These are phyloP conservation scores for Glycine soja DNA, from an alignment of 306 rosid genomes.

Conservation along the genomic window DNA sequence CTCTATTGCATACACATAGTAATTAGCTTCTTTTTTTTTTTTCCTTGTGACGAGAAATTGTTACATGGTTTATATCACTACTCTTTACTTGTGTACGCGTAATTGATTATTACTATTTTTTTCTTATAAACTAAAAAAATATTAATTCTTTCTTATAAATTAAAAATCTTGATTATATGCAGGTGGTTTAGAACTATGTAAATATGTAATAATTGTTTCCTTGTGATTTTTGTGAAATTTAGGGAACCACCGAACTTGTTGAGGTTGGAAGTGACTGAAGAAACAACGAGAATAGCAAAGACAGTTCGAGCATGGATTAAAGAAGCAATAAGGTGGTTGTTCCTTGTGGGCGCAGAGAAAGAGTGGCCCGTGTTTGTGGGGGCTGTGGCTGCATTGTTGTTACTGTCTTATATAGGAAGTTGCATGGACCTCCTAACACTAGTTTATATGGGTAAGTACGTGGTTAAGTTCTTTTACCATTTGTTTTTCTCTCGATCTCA, in stretches of 20 bases:
- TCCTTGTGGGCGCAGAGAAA: conserved; percentile 52
- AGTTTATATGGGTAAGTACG: conserved; percentile 60
- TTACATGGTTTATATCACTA: no score
- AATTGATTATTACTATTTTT: no score
- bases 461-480: background rate
- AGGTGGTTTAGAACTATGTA: no score
- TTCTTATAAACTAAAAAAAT: no score
- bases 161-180: no score
- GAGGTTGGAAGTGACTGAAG: conserved; percentile 52
- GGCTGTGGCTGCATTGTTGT: conserved; percentile 50
- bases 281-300: conserved; percentile 42
- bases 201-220: no score
- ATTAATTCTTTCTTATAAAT: no score
- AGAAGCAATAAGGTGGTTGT: conserved; percentile 57
- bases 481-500: background rate
- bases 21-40: background rate
- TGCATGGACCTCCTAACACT: conserved; percentile 55
- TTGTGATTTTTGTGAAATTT: conserved; percentile 29
- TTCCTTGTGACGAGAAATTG: background rate
- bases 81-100: no score
- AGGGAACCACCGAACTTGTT: conserved; percentile 58
- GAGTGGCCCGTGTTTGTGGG: conserved; percentile 55
- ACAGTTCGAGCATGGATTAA: conserved; percentile 47
- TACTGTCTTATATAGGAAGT: conserved; percentile 58
- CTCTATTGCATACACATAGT: background rate